Evolutionary conservation across 768 basidiomycete species (phyloP).

Genomic region (Pleurotus djamor): DNA sequence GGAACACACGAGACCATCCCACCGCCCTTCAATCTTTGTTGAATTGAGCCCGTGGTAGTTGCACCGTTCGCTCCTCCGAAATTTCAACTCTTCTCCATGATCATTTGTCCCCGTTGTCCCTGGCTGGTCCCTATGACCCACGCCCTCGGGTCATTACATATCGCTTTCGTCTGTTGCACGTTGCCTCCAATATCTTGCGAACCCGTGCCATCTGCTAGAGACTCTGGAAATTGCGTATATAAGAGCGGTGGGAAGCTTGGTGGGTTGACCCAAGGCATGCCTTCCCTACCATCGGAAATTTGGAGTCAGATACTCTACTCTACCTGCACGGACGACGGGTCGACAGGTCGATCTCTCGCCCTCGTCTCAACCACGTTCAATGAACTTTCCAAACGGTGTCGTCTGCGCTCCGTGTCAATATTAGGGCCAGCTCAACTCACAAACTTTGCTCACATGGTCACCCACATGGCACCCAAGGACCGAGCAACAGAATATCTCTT

Average conservation of each 20-base stretch:
- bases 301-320: constrained; percentile 24
- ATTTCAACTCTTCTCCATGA: too few species aligned
- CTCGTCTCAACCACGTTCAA: constrained; percentile 28
- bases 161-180: too few species aligned
- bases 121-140: too few species aligned
- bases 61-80: too few species aligned
- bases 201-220: too few species aligned
- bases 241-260: background rate
- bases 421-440: constrained; percentile 20
- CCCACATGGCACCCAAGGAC: constrained; percentile 1
- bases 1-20: too few species aligned
- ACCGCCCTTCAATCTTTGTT: too few species aligned
- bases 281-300: constrained; percentile 21
- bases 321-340: constrained; percentile 32
- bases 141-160: too few species aligned
- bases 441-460: constrained; percentile 19
- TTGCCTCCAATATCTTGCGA: too few species aligned
- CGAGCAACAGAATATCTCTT: constrained; percentile 3
- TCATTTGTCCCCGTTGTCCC: too few species aligned
- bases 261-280: background rate
- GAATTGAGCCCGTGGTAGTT: too few species aligned
- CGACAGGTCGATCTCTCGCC: constrained; percentile 31
- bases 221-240: background rate
- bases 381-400: constrained; percentile 19
- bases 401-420: constrained; percentile 26